Percentiles rank a stretch among this genome's conserved stretches.
phyloP scores from a whole-genome alignment of 2,329 filamentous ascomycete genomes.

The Alternaria longipes region DNA sequence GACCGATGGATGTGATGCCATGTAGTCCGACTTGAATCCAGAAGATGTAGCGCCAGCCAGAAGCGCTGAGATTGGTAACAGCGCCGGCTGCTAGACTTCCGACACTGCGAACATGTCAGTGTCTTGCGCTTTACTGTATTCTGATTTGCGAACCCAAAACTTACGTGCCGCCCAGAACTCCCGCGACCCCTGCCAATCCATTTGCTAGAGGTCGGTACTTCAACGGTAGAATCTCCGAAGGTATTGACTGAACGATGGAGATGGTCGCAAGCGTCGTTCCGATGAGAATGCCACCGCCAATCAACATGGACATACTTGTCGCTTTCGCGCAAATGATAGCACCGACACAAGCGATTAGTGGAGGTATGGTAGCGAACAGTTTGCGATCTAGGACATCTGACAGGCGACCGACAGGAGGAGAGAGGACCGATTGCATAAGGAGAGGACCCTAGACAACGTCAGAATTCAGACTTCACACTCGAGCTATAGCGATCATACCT shows the following conservation, averaged over 20 bases:
- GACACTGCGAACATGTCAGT: constrained; percentile 47
- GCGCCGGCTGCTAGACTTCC: constrained; percentile 62
- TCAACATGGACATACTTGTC: constrained; percentile 64
- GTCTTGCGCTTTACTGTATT: rapidly evolving
- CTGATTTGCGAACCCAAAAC: constrained; percentile 26
- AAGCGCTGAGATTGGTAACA: constrained; percentile 58
- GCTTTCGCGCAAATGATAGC: constrained; percentile 65
- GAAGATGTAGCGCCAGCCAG: constrained; percentile 66
- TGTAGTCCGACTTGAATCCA: constrained; percentile 68
- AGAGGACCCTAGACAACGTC: constrained; percentile 59
- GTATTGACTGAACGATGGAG: constrained; percentile 65
- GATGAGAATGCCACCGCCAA: constrained; percentile 67
- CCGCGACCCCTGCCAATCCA: constrained; percentile 62
- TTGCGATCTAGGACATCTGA: constrained; percentile 67
- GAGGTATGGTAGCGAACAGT: constrained; percentile 61
- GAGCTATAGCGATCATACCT: constrained; percentile 41
- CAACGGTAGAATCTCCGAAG: constrained; percentile 64
- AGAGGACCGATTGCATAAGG: constrained; percentile 66
- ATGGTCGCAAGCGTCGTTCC: constrained; percentile 64
- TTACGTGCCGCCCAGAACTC: constrained; percentile 62
- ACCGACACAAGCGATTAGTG: constrained; percentile 63
- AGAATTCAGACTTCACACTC: background rate
- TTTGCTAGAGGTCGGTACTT: constrained; percentile 67
- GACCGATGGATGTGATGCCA: constrained; percentile 57
- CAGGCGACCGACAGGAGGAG: constrained; percentile 64